Evolutionary conservation across 331 rosid genomes (phyloP).

Genomic region (Dryas integrifolia): DNA sequence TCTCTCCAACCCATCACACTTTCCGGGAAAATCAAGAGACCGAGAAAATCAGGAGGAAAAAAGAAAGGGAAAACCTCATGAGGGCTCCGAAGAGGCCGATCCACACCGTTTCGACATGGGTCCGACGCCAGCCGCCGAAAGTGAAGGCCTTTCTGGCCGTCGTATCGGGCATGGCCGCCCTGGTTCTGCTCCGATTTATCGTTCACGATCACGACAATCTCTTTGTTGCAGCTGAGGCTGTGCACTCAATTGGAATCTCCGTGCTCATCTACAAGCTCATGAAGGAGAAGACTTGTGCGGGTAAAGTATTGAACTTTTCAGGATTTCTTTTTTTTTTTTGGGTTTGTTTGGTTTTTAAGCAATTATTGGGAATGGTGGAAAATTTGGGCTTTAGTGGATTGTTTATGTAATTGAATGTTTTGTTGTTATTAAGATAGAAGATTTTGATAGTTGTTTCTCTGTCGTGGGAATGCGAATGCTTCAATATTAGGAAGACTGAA

Average conservation of each 20-base stretch:
- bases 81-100: constrained; percentile 52
- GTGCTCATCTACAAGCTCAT: constrained; percentile 85
- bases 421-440: neutral
- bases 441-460: neutral
- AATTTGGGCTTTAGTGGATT: neutral
- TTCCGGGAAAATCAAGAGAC: constrained; percentile 25
- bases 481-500: neutral
- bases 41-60: constrained; percentile 1
- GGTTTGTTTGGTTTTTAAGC: neutral
- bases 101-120: constrained; percentile 62
- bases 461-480: neutral
- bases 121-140: constrained; percentile 82
- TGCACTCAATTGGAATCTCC: constrained; percentile 80
- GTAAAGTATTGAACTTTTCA: constrained; percentile 25
- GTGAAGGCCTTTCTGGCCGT: constrained; percentile 84
- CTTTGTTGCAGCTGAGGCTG: constrained; percentile 88
- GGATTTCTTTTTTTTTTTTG: neutral
- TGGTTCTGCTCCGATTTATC: constrained; percentile 67
- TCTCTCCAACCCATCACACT: constrained; percentile 9
- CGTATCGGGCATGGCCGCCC: constrained; percentile 76
- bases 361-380: neutral
- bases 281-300: constrained; percentile 90
- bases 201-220: constrained; percentile 92
- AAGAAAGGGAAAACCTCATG: constrained; percentile 25
- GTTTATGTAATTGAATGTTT: neutral